These are phyloP conservation scores for Penicillium turbatum DNA, from an alignment of 495 filamentous ascomycete genomes.

Conservation along the genomic window DNA sequence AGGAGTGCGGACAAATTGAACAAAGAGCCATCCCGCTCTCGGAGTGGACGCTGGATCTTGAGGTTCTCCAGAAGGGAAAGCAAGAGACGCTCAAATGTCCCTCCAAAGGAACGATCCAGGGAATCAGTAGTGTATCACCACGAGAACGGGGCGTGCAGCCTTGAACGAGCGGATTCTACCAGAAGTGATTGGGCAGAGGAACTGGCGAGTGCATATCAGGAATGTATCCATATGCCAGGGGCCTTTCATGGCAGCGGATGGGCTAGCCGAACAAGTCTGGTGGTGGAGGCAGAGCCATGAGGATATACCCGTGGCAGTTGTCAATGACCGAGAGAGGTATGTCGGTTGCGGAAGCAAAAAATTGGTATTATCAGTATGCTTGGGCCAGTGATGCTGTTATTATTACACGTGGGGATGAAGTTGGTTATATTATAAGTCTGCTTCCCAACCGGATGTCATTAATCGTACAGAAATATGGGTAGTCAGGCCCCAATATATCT, in stretches of 20 bases:
- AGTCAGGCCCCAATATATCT: slow-evolving; percentile 14
- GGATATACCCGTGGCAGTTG: not conserved
- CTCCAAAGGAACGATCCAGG: slow-evolving; percentile 12
- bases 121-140: slow-evolving; percentile 12
- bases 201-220: slow-evolving; percentile 23
- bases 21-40: slow-evolving; percentile 9
- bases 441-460: slow-evolving; percentile 24
- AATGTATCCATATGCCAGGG: slow-evolving; percentile 30
- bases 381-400: slow-evolving; percentile 2
- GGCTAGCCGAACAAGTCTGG: slow-evolving; percentile 23
- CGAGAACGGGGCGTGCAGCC: slow-evolving; percentile 8
- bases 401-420: slow-evolving; percentile 8
- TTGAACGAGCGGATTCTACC: slow-evolving; percentile 13
- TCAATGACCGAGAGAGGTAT: not conserved
- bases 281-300: slow-evolving; percentile 9
- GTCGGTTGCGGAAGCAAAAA: not conserved
- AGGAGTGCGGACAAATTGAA: slow-evolving; percentile 10
- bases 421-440: slow-evolving; percentile 15
- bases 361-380: slow-evolving; percentile 2
- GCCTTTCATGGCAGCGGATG: slow-evolving; percentile 27
- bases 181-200: slow-evolving; percentile 17
- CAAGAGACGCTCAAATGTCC: slow-evolving; percentile 5
- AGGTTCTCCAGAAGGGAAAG: slow-evolving; percentile 17
- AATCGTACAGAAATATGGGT: slow-evolving; percentile 39
- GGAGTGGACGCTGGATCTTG: slow-evolving; percentile 12